A percentile compares a stretch with the other conserved stretches of the same genome.
phyloP scores from a whole-genome alignment of 78 protist species.

The Dictyostelium capitatum region DNA sequence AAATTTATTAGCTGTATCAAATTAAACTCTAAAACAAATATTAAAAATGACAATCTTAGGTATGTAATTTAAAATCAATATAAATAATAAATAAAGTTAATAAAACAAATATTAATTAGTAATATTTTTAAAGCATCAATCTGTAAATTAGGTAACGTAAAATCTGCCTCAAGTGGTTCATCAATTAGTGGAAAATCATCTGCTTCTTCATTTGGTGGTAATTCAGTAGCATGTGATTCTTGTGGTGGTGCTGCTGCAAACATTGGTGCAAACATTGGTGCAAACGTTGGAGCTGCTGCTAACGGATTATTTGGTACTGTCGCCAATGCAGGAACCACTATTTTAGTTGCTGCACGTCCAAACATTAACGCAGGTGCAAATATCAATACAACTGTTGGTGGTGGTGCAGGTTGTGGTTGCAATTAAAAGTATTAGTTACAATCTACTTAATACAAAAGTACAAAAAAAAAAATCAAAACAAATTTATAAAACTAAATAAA shows the following conservation, averaged over 20 bases:
- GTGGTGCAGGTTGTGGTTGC: background rate
- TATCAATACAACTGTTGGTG: too few species aligned
- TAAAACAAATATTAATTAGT: background rate
- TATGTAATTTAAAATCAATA: background rate
- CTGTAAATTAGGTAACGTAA: background rate
- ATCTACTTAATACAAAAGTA: too few species aligned
- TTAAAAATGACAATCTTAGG: constrained; percentile 21
- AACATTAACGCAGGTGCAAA: too few species aligned
- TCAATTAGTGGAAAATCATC: background rate
- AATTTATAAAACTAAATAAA: background rate
- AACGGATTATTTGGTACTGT: background rate
- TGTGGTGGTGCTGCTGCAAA: background rate
- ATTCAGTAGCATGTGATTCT: background rate
- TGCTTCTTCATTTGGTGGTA: background rate
- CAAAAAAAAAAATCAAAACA: background rate
- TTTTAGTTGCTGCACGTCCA: background rate
- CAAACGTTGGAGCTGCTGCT: background rate
- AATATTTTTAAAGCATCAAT: background rate
- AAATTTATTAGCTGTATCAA: too few species aligned
- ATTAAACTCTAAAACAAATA: background rate
- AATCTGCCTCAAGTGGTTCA: background rate
- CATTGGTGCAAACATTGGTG: background rate
- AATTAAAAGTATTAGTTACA: background rate
- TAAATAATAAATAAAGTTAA: background rate
- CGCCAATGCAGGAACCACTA: background rate